Percentiles rank a stretch among this genome's conserved stretches.
These are phyloP conservation scores for Schizochytrium sp. DNA, from an alignment of 108 stramenopile genomes.

Conservation along the genomic window DNA sequence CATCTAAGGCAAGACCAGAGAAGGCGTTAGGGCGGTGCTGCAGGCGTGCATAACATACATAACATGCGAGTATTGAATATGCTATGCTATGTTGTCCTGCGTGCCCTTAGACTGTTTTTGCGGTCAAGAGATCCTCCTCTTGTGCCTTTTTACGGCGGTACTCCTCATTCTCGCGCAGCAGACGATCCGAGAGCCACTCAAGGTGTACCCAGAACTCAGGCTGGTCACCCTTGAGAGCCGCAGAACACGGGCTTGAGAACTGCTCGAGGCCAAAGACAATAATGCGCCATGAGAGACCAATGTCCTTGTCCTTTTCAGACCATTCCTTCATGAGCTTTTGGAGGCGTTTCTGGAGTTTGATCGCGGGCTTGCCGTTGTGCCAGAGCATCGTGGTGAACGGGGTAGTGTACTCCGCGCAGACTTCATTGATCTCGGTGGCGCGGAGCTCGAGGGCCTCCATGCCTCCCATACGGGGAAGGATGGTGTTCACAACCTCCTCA, in stretches of 20 bases:
- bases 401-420: conserved; percentile 54
- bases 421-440: conserved; percentile 38
- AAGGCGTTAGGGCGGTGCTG: no score
- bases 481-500: conserved; percentile 3
- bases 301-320: conserved; percentile 21
- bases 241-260: conserved; percentile 33
- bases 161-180: conserved; percentile 13
- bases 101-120: background rate
- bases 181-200: conserved; percentile 38
- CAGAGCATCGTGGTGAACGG: conserved; percentile 8
- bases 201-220: conserved; percentile 57
- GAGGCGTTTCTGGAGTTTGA: background rate
- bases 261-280: conserved; percentile 14
- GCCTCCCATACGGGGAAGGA: conserved; percentile 36
- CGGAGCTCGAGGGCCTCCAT: conserved; percentile 42
- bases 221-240: conserved; percentile 50
- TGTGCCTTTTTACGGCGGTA: background rate
- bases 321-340: conserved; percentile 16
- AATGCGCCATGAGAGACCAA: conserved; percentile 48
- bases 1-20: no score
- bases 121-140: conserved; percentile 3
- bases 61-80: no score
- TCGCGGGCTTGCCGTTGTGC: conserved; percentile 17
- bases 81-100: no score
- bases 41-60: no score